phyloP scores from a whole-genome alignment of 495 filamentous ascomycete species.

The Lophium mytilinum region DNA sequence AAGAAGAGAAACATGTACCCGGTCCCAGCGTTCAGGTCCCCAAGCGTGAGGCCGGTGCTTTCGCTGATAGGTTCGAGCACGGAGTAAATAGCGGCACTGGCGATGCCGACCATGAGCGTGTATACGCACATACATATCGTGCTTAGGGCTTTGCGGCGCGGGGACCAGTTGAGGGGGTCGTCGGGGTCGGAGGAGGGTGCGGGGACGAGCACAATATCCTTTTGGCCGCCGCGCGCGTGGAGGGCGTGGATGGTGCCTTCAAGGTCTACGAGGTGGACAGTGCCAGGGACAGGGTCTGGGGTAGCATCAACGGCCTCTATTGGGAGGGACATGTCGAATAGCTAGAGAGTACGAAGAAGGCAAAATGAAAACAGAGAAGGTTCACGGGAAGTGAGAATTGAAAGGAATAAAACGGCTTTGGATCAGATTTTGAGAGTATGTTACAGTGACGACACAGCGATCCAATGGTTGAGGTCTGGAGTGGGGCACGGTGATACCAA shows the following conservation, averaged over 20 bases:
- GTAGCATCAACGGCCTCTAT: too few relatives aligned
- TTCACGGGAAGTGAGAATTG: too few relatives aligned
- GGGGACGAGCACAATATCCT: conserved; percentile 28
- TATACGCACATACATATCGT: conserved; percentile 35
- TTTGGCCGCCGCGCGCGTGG: conserved; percentile 19
- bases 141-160: conserved; percentile 20
- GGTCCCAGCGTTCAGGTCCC: conserved; percentile 50
- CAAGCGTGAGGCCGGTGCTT: conserved; percentile 46
- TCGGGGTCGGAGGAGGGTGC: conserved; percentile 23
- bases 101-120: conserved; percentile 53
- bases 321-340: too few relatives aligned
- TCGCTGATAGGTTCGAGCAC: conserved; percentile 51
- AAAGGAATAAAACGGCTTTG: too few relatives aligned
- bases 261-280: conserved; percentile 27
- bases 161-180: conserved; percentile 28
- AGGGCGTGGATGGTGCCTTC: conserved; percentile 18
- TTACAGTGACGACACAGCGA: too few relatives aligned
- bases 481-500: too few relatives aligned
- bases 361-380: too few relatives aligned
- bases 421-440: too few relatives aligned
- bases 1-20: conserved; percentile 48
- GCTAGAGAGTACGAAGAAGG: too few relatives aligned
- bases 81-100: conserved; percentile 53
- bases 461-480: too few relatives aligned
- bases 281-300: conserved; percentile 15